Percentiles rank a stretch among this genome's conserved stretches.
phyloP scores from a whole-genome alignment of 257 asterid species.

The Solanum ossicruentum region DNA sequence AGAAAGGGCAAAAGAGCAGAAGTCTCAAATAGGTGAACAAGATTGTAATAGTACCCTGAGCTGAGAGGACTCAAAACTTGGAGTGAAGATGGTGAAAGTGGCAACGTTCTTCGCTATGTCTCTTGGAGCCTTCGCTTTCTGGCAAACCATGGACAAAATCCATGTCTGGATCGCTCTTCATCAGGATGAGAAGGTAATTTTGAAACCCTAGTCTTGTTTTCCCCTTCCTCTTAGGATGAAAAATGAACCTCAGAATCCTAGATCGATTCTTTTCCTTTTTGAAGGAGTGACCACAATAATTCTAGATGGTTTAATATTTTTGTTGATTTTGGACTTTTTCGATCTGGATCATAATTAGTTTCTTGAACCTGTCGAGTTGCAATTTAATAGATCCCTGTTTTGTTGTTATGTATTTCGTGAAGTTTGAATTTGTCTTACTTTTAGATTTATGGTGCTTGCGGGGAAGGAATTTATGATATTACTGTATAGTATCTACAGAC shows the following conservation, averaged over 20 bases:
- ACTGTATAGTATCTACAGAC: not conserved
- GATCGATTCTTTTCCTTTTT: not conserved
- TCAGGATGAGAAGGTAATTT: constrained; percentile 66
- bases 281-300: not conserved
- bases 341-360: not conserved
- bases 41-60: not conserved
- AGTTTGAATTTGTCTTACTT: not conserved
- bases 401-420: not conserved
- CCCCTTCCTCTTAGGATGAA: not conserved
- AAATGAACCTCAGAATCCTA: not conserved
- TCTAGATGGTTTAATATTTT: not conserved
- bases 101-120: constrained; percentile 62
- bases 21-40: not conserved
- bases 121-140: constrained; percentile 68
- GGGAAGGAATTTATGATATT: not conserved
- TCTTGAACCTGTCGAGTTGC: not conserved
- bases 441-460: not conserved
- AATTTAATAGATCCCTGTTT: not conserved
- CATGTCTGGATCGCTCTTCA: constrained; percentile 89
- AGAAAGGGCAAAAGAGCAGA: not conserved
- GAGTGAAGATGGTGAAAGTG: constrained; percentile 54
- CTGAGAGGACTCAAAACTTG: not conserved
- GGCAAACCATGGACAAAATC: constrained; percentile 83
- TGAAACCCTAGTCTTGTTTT: not conserved
- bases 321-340: not conserved